These are phyloP conservation scores for Fusarium algeriense DNA, from an alignment of 2,329 filamentous ascomycete species.

Conservation along the genomic window DNA sequence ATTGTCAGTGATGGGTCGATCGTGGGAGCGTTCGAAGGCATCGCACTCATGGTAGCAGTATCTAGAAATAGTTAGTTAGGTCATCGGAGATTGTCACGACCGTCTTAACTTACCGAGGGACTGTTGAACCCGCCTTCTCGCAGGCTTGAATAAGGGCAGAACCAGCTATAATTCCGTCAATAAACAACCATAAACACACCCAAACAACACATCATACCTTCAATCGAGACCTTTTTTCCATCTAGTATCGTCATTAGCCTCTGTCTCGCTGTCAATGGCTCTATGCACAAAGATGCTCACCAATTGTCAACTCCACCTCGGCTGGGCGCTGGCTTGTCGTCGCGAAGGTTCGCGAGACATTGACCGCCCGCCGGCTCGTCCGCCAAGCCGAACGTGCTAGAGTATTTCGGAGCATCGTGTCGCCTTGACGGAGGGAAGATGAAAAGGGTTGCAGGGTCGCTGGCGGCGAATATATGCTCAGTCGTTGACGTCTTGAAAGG, in stretches of 20 bases:
- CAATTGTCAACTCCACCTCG: slow-evolving; percentile 97
- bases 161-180: slow-evolving; percentile 75
- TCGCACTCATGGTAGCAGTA: slow-evolving; percentile 98
- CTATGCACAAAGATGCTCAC: slow-evolving; percentile 60
- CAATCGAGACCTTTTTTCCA: slow-evolving; percentile 97
- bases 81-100: slow-evolving; percentile 37
- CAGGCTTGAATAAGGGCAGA: slow-evolving; percentile 98
- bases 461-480: slow-evolving; percentile 55
- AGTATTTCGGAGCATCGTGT: slow-evolving; percentile 76
- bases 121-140: slow-evolving; percentile 92
- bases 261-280: slow-evolving; percentile 48
- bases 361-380: slow-evolving; percentile 69
- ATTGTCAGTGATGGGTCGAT: slow-evolving; percentile 57
- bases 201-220: slow-evolving; percentile 72
- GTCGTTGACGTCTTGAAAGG: slow-evolving; percentile 57
- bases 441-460: slow-evolving; percentile 53
- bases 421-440: slow-evolving; percentile 66
- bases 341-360: slow-evolving; percentile 82
- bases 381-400: slow-evolving; percentile 77
- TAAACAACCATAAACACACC: slow-evolving; percentile 33
- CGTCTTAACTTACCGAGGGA: slow-evolving; percentile 76
- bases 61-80: slow-evolving; percentile 64
- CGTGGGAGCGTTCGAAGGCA: slow-evolving; percentile 44
- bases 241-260: slow-evolving; percentile 67
- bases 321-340: slow-evolving; percentile 82